phyloP scores from a whole-genome alignment of 495 filamentous ascomycete species.

The Neurospora pannonica region DNA sequence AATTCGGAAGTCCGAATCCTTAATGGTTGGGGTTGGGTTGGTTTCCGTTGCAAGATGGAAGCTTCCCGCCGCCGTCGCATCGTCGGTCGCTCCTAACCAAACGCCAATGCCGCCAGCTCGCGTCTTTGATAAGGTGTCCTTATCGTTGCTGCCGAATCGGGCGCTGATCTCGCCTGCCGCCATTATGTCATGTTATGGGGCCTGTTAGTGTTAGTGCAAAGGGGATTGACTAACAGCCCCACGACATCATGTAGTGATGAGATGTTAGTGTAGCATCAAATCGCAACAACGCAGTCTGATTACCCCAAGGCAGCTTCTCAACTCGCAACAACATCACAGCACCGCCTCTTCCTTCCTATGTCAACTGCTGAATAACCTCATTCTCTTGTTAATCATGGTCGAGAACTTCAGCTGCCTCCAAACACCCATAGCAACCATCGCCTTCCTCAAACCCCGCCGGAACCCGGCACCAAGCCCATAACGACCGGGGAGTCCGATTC shows the following conservation, averaged over 20 bases:
- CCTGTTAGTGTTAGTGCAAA: neutral
- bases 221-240: neutral
- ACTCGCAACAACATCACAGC: neutral
- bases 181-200: neutral
- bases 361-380: neutral
- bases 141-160: conserved; percentile 9
- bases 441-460: neutral
- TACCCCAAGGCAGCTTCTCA: neutral
- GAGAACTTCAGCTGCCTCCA: neutral
- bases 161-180: neutral
- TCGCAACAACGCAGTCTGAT: neutral
- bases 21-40: neutral
- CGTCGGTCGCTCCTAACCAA: neutral
- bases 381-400: neutral
- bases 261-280: neutral
- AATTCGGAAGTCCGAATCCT: neutral
- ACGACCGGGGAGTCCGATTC: neutral
- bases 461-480: neutral
- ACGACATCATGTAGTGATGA: fast-evolving
- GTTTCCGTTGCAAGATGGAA: conserved; percentile 2
- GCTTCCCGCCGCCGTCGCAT: neutral
- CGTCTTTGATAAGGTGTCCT: conserved; percentile 18
- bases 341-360: neutral
- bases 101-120: conserved; percentile 5
- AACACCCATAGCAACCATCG: neutral